Conservation (phyloP, 2,329 filamentous ascomycete species). For the Oidium heveae region DNA sequence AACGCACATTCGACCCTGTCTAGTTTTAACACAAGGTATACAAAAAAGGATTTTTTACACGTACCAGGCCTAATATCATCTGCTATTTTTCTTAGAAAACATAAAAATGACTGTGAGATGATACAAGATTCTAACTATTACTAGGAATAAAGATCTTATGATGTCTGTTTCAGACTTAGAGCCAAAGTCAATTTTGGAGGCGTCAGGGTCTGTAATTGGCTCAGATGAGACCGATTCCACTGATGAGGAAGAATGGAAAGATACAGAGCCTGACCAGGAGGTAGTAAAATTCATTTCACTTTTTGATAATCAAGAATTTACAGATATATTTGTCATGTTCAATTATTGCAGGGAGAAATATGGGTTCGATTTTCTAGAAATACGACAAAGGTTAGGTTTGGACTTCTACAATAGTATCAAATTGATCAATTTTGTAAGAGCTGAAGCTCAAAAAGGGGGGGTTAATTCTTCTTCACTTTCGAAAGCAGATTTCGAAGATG, state of each 20-base stretch:
- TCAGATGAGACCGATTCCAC: too few relatives aligned
- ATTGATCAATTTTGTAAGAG: constrained; percentile 42
- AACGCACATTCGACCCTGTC: too few relatives aligned
- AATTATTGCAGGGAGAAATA: constrained; percentile 39
- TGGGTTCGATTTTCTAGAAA: constrained; percentile 38
- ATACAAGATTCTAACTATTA: too few relatives aligned
- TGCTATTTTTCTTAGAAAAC: too few relatives aligned
- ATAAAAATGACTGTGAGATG: too few relatives aligned
- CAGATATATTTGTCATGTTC: constrained; percentile 39
- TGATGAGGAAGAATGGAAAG: constrained; percentile 27
- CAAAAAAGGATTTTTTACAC: too few relatives aligned
- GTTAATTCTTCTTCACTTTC: constrained; percentile 24
- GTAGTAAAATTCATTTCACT: constrained; percentile 40
- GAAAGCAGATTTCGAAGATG: constrained; percentile 40
- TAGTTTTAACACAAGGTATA: too few relatives aligned
- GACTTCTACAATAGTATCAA: constrained; percentile 54
- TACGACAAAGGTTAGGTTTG: constrained; percentile 29
- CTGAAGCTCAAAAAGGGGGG: constrained; percentile 21
- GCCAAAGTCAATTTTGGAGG: too few relatives aligned
- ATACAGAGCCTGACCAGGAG: constrained; percentile 35
- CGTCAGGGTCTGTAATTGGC: too few relatives aligned
- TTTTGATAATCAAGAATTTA: constrained; percentile 39
- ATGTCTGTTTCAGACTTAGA: too few relatives aligned
- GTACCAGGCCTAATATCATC: too few relatives aligned
- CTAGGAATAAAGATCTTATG: too few relatives aligned